These are phyloP conservation scores for Crucihimalaya himalaica DNA, from an alignment of 345 rosid species.

Conservation along the genomic window DNA sequence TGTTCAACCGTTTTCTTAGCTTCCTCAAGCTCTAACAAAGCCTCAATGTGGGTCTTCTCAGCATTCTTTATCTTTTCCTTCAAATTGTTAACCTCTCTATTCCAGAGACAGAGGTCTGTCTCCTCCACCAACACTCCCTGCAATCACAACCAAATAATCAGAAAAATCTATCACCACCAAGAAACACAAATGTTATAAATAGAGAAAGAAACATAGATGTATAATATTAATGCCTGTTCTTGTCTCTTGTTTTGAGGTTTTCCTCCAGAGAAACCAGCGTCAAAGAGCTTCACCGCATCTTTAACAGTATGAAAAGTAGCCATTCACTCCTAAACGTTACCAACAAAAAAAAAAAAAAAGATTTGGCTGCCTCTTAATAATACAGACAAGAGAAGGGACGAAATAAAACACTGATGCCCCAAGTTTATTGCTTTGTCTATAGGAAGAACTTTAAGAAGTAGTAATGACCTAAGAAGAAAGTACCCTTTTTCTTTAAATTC, in stretches of 20 bases:
- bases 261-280: conserved; percentile 76
- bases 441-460: not conserved
- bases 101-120: conserved; percentile 68
- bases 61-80: conserved; percentile 67
- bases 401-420: conserved; percentile 22
- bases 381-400: not conserved
- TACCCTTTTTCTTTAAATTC: not conserved
- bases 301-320: conserved; percentile 84
- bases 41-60: conserved; percentile 68
- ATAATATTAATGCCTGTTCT: conserved; percentile 41
- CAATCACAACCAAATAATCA: conserved; percentile 15
- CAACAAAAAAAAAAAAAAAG: not conserved
- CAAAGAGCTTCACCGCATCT: conserved; percentile 86
- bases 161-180: not conserved
- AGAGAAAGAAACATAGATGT: not conserved
- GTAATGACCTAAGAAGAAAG: conserved; percentile 25
- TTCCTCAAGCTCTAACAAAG: conserved; percentile 72
- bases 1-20: conserved; percentile 64
- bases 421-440: not conserved
- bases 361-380: not conserved
- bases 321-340: conserved; percentile 43
- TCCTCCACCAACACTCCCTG: conserved; percentile 71
- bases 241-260: conserved; percentile 54
- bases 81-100: conserved; percentile 67
- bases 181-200: not conserved